These are phyloP conservation scores for Myxozyma melibiosi DNA, from an alignment of 805 yeast genomes.

Conservation along the genomic window DNA sequence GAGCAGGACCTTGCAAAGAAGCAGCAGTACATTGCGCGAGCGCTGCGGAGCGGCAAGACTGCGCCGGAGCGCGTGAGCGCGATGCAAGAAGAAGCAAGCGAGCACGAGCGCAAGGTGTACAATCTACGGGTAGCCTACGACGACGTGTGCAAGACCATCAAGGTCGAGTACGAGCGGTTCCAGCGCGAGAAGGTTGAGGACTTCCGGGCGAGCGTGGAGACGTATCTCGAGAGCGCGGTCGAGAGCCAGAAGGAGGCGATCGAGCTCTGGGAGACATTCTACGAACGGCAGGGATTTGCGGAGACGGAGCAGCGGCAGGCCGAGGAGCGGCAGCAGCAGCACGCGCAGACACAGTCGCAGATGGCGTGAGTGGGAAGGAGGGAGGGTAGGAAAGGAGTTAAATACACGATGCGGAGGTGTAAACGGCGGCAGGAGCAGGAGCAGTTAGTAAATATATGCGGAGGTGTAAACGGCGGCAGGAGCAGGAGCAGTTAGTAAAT, in stretches of 20 bases:
- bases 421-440: neutral
- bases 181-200: constrained; percentile 78
- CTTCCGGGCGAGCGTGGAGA: constrained; percentile 85
- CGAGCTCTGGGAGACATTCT: constrained; percentile 59
- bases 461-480: neutral
- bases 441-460: no score
- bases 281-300: constrained; percentile 49
- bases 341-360: constrained; percentile 9
- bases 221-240: constrained; percentile 83
- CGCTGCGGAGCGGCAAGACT: constrained; percentile 50
- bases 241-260: constrained; percentile 87
- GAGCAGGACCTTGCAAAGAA: constrained; percentile 55
- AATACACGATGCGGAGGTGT: no score
- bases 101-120: constrained; percentile 55
- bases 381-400: no score
- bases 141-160: constrained; percentile 66
- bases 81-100: constrained; percentile 61
- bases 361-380: neutral
- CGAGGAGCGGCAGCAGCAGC: constrained; percentile 7
- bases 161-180: constrained; percentile 64
- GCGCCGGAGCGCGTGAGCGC: constrained; percentile 64
- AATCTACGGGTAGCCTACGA: constrained; percentile 62
- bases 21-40: constrained; percentile 51
- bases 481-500: no score
- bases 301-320: constrained; percentile 25